Evolutionary conservation across 192 early-diverging fungal genomes (phyloP), one percentile per base, ranked within the genome.

Genomic region (Piromyces finnis): DNA sequence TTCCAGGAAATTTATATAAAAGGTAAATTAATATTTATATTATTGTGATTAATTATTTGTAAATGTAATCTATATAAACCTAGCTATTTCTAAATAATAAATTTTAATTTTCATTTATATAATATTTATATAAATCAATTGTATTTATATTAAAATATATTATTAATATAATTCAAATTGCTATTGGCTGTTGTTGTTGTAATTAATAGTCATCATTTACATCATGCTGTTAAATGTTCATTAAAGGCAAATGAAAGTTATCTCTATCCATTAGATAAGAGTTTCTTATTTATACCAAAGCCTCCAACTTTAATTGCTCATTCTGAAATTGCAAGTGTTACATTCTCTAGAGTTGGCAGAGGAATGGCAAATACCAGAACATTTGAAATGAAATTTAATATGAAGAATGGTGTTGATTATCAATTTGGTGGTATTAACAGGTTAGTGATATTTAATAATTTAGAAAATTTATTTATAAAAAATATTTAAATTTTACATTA

Each of bases 171-270:
- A n/a, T n/a, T n/a, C n/a, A n/a, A n/a, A n/a, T n/a, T n/a, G n/a
- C n/a, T n/a, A n/a, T n/a, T n/a, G n/a, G n/a, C n/a, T n/a, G n/a
- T n/a, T n/a, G n/a, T n/a, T n/a, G n/a, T n/a, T n/a, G n/a, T n/a
- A n/a, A n/a, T n/a, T n/a, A 32, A 32, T 68, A 68, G 51, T 68
- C 51, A 68, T 68, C 51, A 68, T 17, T 68, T 68, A 68, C 51
- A 68, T 68, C 51, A 68, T 68, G 51, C 51, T 22, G 51, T 68
- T 26, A 97, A 98, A 85, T 96, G 95, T 80, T 96, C 95, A 30
- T 91, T 95, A 88, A 99, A 98, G 87, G 96, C 97, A 36, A 97
- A 94, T 88, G 97, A 99, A 83, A 95, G 94, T 80, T 92, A 92
- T 78, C 84, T 99, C 29, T 99, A 97, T 80, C 96, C 95, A 5